These are phyloP conservation scores for Clavariopsis aquatica DNA, from an alignment of 495 filamentous ascomycete genomes.

Conservation along the genomic window DNA sequence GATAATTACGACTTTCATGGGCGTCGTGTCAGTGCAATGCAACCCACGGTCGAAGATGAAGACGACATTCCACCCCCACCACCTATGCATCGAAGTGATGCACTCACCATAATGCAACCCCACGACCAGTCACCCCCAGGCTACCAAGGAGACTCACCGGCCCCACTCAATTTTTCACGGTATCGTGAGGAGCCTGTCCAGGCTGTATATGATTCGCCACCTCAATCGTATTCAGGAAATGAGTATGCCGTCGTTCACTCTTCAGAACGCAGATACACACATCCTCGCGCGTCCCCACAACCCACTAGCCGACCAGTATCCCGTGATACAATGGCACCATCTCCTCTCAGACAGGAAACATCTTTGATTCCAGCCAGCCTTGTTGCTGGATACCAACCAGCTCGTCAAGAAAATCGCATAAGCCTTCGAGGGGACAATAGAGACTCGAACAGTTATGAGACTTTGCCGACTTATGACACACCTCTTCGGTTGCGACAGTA, in stretches of 20 bases:
- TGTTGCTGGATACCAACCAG: constrained; percentile 29
- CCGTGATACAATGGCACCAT: constrained; percentile 35
- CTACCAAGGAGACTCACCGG: constrained; percentile 31
- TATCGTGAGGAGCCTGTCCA: constrained; percentile 25
- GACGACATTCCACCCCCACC: constrained; percentile 45
- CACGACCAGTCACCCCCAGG: constrained; percentile 29
- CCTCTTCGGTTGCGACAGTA: constrained; percentile 25
- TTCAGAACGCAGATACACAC: constrained; percentile 32
- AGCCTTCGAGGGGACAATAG: constrained; percentile 12
- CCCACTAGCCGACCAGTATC: constrained; percentile 31
- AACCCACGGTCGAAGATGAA: constrained; percentile 44
- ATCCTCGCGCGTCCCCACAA: constrained; percentile 26
- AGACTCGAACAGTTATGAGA: constrained; percentile 16
- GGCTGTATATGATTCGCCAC: constrained; percentile 16
- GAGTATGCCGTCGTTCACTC: constrained; percentile 14
- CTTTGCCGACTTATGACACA: constrained; percentile 31
- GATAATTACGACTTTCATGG: constrained; percentile 15
- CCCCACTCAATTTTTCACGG: constrained; percentile 33
- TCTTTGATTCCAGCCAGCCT: constrained; percentile 30
- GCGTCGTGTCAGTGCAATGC: constrained; percentile 30
- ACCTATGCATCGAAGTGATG: constrained; percentile 45
- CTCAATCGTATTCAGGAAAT: constrained; percentile 21
- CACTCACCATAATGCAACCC: constrained; percentile 35
- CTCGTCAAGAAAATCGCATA: constrained; percentile 22
- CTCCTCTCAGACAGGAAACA: constrained; percentile 30